Evolutionary conservation across 352 stramenopile species (phyloP), one percentile per base, ranked within the genome.

Genomic region (Pythium pyrilobum): DNA sequence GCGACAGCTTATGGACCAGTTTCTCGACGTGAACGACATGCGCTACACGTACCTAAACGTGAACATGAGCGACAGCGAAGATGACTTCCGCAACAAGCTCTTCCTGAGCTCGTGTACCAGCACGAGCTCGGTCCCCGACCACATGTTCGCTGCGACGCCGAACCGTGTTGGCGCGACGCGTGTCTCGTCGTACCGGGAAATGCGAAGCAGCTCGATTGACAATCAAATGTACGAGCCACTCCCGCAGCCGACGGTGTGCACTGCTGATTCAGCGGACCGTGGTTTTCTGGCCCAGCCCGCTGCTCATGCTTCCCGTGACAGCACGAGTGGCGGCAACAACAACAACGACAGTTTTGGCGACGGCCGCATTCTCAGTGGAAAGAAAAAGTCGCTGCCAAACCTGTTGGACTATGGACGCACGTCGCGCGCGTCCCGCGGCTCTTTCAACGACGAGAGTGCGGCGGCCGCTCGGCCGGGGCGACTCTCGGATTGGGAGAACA

Each of bases 11-110:
- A 89, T 95, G 72, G 81, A 95, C 64, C 74, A 91, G 62, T 95
- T 95, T 58, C 72, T 95, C 40, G 87, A 92, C 74, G 79, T 92
- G 16, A 87, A 87, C 57, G 81, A 95, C 52, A 90, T 92, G 81
- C 78, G 81, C 34, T 95, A 92, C 77, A 92, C 81, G 58, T 92
- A 89, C 53, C 64, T 92, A 40, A 87, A 89, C 64, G 76, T 92
- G 24, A 79, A 90, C 54, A 88, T 90, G 77, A 81, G 70, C 50
- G 77, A 88, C 36, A 49, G 76, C 6, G 65, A 73, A 33, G 59
- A 63, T 25, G 74, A 86, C 16, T 65, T 62, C 42, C 59, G 54
- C 41, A 69, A 69, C 53, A 85, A 82, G 56, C 54, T 61, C 4
- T 65, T 71, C 3, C 52, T 57, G n/a, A 55, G 70, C 28, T 60